Base-by-base conservation (phyloP, 2,329 filamentous ascomycete species). In the Alternaria consortialis region DNA sequence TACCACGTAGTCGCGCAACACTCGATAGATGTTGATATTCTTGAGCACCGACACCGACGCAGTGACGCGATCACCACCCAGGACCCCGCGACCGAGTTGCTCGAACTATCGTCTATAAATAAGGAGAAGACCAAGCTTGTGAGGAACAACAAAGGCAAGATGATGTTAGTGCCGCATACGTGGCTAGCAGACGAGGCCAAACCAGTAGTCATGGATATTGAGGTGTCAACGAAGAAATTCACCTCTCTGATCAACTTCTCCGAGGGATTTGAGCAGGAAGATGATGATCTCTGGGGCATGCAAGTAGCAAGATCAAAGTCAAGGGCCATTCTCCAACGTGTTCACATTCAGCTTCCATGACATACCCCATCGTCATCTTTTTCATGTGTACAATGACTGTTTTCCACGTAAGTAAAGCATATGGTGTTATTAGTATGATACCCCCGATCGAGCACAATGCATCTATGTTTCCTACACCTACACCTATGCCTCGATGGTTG, bases 1-100 rank as follows among this genome's bases (percentile, higher is more conserved):
- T 89, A 89, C 69, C 84, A 94, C 2, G 89, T 98, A 20, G 89
- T 97, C 8, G 95, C 93, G 11, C 90, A 97, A 73, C 90, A 96
- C 74, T 84, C 82, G 1, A 81, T 84, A 39, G 82, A 84, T 37
- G 79, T 84, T 1, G 81, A 84, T 59, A 80, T 84, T 15, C 62
- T 84, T 1, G 80, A 84, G 64, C 80, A 81, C 42, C 75, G 80
- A 2, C 80, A 83, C 57, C 74, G 73, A 13, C 72, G 79, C 1
- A 43, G 27, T 15, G 58, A 72, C n/a, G 70, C 62, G 27, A 66
- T 76, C 9, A 58, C 56, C 5, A 43, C 60, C 0, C n/a, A n/a
- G n/a, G n/a, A n/a, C n/a, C 11, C 32, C 1, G 27, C 32, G 3
- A 65, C 64, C 15, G 31, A 40, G 39, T 37, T 63, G n/a, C 57